These are phyloP conservation scores for Leishmania tarentolae DNA, from an alignment of 208 protist genomes.

Conservation along the genomic window DNA sequence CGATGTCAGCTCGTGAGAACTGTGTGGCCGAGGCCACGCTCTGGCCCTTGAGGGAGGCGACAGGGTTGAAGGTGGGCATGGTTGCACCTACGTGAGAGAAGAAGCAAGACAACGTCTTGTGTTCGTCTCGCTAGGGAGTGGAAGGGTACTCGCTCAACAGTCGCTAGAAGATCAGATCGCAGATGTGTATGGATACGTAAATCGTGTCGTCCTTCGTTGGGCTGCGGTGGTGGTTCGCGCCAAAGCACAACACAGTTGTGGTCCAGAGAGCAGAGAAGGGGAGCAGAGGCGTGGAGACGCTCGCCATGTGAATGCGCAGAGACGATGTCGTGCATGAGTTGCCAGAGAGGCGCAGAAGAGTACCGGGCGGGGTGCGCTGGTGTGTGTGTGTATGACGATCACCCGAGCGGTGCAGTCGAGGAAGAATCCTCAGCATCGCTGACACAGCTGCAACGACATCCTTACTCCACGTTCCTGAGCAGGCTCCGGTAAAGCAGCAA, in stretches of 20 bases:
- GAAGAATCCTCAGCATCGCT: no score
- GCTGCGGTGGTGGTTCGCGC: neutral
- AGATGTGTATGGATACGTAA: neutral
- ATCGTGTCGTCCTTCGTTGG: neutral
- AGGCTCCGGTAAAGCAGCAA: no score
- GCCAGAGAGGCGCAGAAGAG: neutral
- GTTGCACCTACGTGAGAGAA: neutral
- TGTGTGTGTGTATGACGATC: no score
- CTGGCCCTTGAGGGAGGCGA: conserved; percentile 66
- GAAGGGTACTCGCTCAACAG: neutral
- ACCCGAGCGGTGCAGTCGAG: no score
- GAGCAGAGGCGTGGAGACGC: neutral
- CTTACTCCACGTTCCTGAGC: no score
- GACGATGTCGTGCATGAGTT: neutral
- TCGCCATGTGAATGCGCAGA: neutral
- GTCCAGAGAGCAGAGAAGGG: neutral
- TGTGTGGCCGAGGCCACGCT: conserved; percentile 65
- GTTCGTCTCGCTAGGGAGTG: neutral
- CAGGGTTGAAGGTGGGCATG: conserved; percentile 42
- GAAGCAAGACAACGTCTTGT: neutral
- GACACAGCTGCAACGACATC: no score
- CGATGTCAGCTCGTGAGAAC: conserved; percentile 74
- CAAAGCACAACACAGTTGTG: neutral
- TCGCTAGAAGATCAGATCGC: neutral
- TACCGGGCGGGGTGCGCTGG: no score